Conservation (phyloP, 1,139 yeast genomes). For the Yamadazyma songkhlaensis region DNA sequence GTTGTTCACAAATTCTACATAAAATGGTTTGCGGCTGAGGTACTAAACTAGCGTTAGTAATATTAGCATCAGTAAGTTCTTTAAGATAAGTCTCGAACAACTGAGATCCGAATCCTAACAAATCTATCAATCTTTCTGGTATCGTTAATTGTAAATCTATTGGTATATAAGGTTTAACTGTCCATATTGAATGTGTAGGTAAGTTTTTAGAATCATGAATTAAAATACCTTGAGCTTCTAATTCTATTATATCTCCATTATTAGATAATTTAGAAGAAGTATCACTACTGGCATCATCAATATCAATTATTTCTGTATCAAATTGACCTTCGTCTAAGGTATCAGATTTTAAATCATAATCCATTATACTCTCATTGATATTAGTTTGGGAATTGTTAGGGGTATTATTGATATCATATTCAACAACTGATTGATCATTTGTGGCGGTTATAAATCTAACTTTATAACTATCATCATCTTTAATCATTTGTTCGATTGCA, state of each 20-base stretch:
- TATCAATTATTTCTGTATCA: constrained; percentile 7
- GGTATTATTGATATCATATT: constrained; percentile 18
- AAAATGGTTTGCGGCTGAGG: constrained; percentile 78
- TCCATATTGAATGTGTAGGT: constrained; percentile 94
- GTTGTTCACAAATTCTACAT: constrained; percentile 89
- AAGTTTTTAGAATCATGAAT: constrained; percentile 61
- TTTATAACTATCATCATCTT: constrained; percentile 74
- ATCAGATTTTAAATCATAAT: constrained; percentile 1
- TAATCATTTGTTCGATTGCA: constrained; percentile 69
- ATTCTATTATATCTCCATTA: constrained; percentile 61
- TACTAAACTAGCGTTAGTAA: constrained; percentile 59
- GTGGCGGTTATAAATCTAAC: constrained; percentile 68
- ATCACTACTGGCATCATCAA: constrained; percentile 15
- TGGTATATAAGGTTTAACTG: constrained; percentile 73
- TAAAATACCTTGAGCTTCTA: constrained; percentile 95
- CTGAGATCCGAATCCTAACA: constrained; percentile 87
- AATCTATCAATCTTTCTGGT: constrained; percentile 63
- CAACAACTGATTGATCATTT: constrained; percentile 21
- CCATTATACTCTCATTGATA: constrained; percentile 2
- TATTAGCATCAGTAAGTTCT: constrained; percentile 56
- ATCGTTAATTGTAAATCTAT: constrained; percentile 61
- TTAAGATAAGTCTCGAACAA: constrained; percentile 74
- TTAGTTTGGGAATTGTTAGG: constrained; percentile 23
- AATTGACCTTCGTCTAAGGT: neutral
- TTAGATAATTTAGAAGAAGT: constrained; percentile 40